These are phyloP conservation scores for Trebouxia sp. DNA, from an alignment of 139 green algal species.

Conservation along the genomic window DNA sequence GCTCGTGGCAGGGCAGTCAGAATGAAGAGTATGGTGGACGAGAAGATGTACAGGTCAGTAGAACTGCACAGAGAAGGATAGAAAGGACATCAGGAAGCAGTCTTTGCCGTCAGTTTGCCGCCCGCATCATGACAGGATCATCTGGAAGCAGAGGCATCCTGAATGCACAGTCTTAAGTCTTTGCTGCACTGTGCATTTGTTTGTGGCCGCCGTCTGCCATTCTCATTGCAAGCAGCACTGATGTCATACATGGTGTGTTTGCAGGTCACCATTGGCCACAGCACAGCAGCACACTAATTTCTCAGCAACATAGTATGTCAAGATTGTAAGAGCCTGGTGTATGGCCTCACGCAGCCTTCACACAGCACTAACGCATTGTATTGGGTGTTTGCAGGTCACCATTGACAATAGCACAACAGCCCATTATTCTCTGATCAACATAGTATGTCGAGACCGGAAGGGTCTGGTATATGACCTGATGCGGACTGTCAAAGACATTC, in stretches of 20 bases:
- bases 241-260: neutral
- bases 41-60: constrained; percentile 29
- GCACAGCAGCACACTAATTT: constrained; percentile 54
- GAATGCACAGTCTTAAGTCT: neutral
- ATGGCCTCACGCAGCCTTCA: constrained; percentile 67
- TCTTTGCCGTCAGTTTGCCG: too few relatives aligned
- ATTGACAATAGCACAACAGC: constrained; percentile 69
- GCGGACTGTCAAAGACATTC: constrained; percentile 69
- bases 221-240: neutral
- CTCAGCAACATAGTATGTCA: constrained; percentile 61
- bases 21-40: constrained; percentile 26
- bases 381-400: neutral
- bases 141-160: neutral
- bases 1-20: constrained; percentile 8
- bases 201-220: neutral
- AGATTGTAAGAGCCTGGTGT: constrained; percentile 83
- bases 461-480: constrained; percentile 82
- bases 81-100: too few relatives aligned
- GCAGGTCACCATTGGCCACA: constrained; percentile 58
- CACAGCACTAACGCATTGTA: neutral
- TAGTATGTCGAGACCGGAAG: constrained; percentile 73
- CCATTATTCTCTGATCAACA: constrained; percentile 62
- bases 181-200: neutral
- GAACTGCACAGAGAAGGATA: too few relatives aligned
- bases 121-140: neutral